Evolutionary conservation across 352 stramenopile species (phyloP), one percentile per base, ranked within the genome.

Genomic region (Pythium biforme): DNA sequence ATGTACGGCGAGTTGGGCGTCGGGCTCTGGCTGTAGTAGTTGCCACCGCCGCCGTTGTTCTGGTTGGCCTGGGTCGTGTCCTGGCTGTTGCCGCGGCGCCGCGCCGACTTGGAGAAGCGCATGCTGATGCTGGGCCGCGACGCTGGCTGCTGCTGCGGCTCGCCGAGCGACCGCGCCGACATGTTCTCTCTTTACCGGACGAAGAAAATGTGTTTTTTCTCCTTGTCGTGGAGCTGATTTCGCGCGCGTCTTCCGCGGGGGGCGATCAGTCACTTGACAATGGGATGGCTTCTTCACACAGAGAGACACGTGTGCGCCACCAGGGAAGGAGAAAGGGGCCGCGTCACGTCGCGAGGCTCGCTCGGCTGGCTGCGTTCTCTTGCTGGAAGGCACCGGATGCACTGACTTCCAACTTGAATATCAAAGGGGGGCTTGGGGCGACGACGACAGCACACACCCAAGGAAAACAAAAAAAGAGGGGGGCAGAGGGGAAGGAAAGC

Each of bases 31-130:
- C 71, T 60, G 15, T 62, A 75, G 66, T 74, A 73, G 33, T 64
- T 62, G 34, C 27, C 26, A 45, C 53, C 58, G 40, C 31, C 31
- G 40, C 31, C 31, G 31, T 37, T 37, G 53, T 61, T 67, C 45
- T 71, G 64, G 48, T 73, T 74, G 46, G 65, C 69, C 27, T 76
- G 61, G n/a, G 72, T 62, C 10, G 77, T 77, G 23, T 88, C 79
- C 41, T 88, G 77, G 59, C 76, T 87, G 69, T 88, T 92, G 40
- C 80, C 83, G 56, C 83, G 80, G 40, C 83, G 69, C 6, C 80
- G 80, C 55, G 77, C 69, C 48, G 64, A 71, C 64, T 90, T 89
- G 51, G 66, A 85, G 62, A 92, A 89, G 62, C 83, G 81, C 68
- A 87, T 84, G 56, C 72, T 74, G 55, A 88, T 83, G 54, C 73